Evolutionary conservation across 1,284 basidiomycete genomes (phyloP).

Genomic region (Cryptococcus neoformans): DNA sequence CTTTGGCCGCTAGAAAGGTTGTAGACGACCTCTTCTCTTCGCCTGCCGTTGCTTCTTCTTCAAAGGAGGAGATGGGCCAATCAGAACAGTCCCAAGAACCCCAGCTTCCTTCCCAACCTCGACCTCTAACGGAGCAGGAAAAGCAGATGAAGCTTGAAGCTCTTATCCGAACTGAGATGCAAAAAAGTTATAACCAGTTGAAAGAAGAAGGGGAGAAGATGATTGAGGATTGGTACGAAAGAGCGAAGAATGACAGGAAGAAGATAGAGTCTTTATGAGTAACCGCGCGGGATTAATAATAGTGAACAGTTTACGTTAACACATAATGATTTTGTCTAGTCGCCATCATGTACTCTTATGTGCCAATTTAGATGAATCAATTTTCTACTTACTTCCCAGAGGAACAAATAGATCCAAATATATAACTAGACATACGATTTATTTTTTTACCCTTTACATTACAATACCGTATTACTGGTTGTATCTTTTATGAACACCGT

Average conservation of each 20-base stretch:
- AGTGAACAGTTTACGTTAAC: too few species aligned
- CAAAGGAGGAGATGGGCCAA: neutral
- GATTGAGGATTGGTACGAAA: constrained; percentile 30
- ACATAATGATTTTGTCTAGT: too few species aligned
- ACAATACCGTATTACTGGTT: too few species aligned
- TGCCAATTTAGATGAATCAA: too few species aligned
- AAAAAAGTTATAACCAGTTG: constrained; percentile 24
- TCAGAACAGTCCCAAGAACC: neutral
- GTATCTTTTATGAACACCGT: too few species aligned
- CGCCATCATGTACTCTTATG: too few species aligned
- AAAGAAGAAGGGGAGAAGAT: constrained; percentile 32
- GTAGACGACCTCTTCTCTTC: constrained; percentile 28
- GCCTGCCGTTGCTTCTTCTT: neutral
- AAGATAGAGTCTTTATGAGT: constrained; percentile 21
- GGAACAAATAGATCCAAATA: too few species aligned
- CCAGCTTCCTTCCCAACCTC: neutral
- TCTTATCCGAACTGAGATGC: constrained; percentile 31
- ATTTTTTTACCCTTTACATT: too few species aligned
- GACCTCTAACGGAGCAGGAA: constrained; percentile 25
- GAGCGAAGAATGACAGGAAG: constrained; percentile 22
- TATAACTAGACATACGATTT: too few species aligned
- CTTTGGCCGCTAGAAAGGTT: constrained; percentile 28
- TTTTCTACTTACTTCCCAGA: too few species aligned
- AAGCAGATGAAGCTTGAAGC: constrained; percentile 39
- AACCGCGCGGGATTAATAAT: too few species aligned